phyloP scores from a whole-genome alignment of 306 rosid genomes.

The Benincasa hispida region DNA sequence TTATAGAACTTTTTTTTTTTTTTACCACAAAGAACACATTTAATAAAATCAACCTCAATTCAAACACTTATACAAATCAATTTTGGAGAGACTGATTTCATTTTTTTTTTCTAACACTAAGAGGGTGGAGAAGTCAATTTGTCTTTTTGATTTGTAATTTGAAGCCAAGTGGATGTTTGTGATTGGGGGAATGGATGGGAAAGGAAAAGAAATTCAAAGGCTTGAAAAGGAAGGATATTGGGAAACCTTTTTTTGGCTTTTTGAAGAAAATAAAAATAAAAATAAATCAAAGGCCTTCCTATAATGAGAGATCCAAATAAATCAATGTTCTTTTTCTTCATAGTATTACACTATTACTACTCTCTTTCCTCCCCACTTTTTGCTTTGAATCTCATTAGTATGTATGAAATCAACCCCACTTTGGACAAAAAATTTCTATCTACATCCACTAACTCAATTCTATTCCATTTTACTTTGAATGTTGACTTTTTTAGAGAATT shows the following conservation, averaged over 20 bases:
- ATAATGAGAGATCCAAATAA: not conserved
- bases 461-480: not conserved
- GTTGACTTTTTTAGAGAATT: not conserved
- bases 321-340: not conserved
- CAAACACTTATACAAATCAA: not conserved
- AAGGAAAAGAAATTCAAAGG: not conserved
- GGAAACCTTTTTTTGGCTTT: not conserved
- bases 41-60: not conserved
- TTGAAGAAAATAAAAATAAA: not conserved
- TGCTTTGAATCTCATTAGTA: not conserved
- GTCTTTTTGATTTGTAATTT: not conserved
- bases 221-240: not conserved
- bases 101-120: not conserved
- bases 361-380: not conserved
- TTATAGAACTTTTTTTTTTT: too few species aligned
- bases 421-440: not conserved
- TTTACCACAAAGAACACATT: not conserved
- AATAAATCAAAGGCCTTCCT: not conserved
- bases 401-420: not conserved
- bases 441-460: not conserved
- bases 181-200: not conserved
- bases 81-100: not conserved
- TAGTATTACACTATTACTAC: not conserved
- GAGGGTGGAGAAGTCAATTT: not conserved
- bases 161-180: not conserved